A percentile compares a stretch with the other conserved stretches of the same genome.
phyloP scores from a whole-genome alignment of 129 eudicot species.

The Oenanthe sinensis region DNA sequence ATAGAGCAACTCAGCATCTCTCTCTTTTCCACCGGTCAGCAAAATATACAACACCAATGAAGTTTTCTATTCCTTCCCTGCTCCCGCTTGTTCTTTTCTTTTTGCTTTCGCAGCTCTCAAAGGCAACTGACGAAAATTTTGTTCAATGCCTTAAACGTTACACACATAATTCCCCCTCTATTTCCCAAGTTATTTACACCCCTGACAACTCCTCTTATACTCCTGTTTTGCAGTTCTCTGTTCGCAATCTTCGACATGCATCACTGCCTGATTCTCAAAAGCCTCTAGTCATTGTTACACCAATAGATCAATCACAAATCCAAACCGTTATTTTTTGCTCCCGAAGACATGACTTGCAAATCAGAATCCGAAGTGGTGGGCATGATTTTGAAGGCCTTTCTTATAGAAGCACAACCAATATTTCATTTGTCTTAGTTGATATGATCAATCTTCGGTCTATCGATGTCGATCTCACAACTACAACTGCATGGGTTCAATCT shows the following conservation, averaged over 20 bases:
- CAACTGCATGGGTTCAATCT: too few species aligned
- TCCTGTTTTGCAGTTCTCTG: conserved; percentile 2
- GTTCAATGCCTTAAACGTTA: conserved; percentile 4
- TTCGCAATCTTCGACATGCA: conserved; percentile 3
- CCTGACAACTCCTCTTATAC: conserved; percentile 12
- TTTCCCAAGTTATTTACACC: conserved; percentile 16
- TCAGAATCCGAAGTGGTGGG: conserved; percentile 20
- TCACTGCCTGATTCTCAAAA: neutral
- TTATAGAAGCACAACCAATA: too few species aligned
- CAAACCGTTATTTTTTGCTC: conserved; percentile 10
- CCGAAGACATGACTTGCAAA: neutral
- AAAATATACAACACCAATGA: neutral
- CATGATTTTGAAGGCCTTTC: conserved; percentile 20
- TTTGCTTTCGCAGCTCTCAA: neutral
- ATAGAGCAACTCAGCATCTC: neutral
- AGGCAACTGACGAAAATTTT: conserved; percentile 9
- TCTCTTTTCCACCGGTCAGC: too few species aligned
- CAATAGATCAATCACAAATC: conserved; percentile 12
- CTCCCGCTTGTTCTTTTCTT: neutral
- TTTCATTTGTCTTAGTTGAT: too few species aligned
- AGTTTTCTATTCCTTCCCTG: neutral
- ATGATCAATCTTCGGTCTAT: too few species aligned
- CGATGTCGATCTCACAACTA: too few species aligned
- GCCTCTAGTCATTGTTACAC: conserved; percentile 21
- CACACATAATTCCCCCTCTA: conserved; percentile 9